A percentile compares a stretch with the other conserved stretches of the same genome.
These are phyloP conservation scores for Eimeria praecox DNA, from an alignment of 169 alveolate species.

Conservation along the genomic window DNA sequence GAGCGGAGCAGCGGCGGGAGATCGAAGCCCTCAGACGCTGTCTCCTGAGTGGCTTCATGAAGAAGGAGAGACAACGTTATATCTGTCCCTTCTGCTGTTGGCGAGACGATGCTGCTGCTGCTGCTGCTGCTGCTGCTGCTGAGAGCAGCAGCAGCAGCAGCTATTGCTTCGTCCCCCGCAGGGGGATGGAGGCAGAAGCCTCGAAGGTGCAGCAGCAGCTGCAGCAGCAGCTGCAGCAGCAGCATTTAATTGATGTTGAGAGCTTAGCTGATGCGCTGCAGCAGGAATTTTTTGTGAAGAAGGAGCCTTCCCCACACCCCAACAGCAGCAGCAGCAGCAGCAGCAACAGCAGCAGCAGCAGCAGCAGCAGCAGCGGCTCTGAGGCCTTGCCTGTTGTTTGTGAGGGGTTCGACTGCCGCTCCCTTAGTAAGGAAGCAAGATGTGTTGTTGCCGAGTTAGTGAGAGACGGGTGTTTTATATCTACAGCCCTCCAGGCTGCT, in stretches of 20 bases:
- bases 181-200: constrained; percentile 33
- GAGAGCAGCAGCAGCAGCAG: constrained; percentile 25
- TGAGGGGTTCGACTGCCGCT: constrained; percentile 40
- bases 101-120: not conserved
- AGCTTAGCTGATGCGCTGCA: constrained; percentile 43
- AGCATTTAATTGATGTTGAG: constrained; percentile 34
- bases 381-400: constrained; percentile 27
- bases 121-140: constrained; percentile 35
- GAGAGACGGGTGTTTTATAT: constrained; percentile 40
- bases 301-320: not conserved
- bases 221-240: constrained; percentile 70
- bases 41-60: constrained; percentile 19
- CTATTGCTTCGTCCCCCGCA: not conserved
- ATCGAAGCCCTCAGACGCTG: constrained; percentile 52
- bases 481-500: constrained; percentile 49
- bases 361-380: constrained; percentile 38
- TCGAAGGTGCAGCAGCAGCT: constrained; percentile 45
- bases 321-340: constrained; percentile 55
- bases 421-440: constrained; percentile 25
- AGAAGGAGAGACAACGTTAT: constrained; percentile 50
- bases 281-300: constrained; percentile 24
- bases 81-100: constrained; percentile 61
- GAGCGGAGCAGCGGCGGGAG: constrained; percentile 34
- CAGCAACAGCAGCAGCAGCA: constrained; percentile 48
- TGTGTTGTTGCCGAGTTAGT: constrained; percentile 30